Conservation (phyloP, 2,329 filamentous ascomycete genomes). For the Penicillium sp. region DNA sequence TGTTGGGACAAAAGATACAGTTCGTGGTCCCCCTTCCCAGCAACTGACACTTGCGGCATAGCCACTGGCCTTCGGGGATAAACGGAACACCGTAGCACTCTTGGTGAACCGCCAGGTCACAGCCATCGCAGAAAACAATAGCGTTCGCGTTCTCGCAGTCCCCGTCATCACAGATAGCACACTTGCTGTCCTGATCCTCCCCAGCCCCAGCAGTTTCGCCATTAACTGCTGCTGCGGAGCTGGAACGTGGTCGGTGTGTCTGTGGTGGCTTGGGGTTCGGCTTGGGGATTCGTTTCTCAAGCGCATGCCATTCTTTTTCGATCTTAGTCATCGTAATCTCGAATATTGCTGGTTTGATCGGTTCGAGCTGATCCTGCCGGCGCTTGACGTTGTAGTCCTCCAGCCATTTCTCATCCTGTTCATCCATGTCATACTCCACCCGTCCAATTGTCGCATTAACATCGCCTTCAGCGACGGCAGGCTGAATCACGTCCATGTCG, state of each 20-base stretch:
- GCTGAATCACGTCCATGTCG: constrained; percentile 54
- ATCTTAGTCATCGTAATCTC: constrained; percentile 99
- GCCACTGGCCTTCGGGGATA: constrained; percentile 97
- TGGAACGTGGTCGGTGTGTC: constrained; percentile 85
- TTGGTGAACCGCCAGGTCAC: constrained; percentile 94
- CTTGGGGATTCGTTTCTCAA: constrained; percentile 95
- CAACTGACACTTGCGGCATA: constrained; percentile 92
- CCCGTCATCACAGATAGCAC: constrained; percentile 96
- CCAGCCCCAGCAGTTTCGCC: constrained; percentile 74
- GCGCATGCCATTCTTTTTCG: constrained; percentile 94
- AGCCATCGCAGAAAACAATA: constrained; percentile 98
- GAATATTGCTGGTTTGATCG: constrained; percentile 88
- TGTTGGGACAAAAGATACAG: constrained; percentile 97
- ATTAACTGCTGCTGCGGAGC: constrained; percentile 90
- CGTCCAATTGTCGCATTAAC: constrained; percentile 60
- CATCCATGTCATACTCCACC: constrained; percentile 99
- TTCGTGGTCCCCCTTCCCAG: constrained; percentile 88
- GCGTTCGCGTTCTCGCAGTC: constrained; percentile 99
- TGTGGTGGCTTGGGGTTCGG: constrained; percentile 94
- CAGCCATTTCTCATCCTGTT: constrained; percentile 96
- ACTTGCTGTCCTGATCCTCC: constrained; percentile 95
- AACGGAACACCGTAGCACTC: constrained; percentile 99
- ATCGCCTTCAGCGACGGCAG: constrained; percentile 57
- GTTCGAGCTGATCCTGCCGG: constrained; percentile 66
- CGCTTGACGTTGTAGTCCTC: constrained; percentile 75